Base-by-base conservation (phyloP, 139 green algal species). In the Pleodorina starrii region DNA sequence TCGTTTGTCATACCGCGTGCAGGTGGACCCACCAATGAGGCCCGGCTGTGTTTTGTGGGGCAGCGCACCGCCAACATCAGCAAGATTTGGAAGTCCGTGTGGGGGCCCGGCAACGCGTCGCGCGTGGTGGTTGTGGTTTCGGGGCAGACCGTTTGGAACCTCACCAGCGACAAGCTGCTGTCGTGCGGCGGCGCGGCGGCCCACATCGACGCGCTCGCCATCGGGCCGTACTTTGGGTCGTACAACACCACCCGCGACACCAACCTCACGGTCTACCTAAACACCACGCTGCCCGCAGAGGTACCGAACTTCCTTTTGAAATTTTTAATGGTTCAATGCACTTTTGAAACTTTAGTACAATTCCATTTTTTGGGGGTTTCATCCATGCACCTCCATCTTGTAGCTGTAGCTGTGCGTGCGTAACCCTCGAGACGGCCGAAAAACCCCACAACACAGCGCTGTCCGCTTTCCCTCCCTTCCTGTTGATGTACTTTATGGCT, bases 171-270 rank as follows among this genome's bases (percentile, higher is more conserved):
- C 71, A 91, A 89, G 40, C 50, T 91, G 54, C 81, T 91, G 10
- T 73, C 29, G 5, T 91, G 88, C 87, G 35, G 79, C 14, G 38
- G 29, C 23, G 68, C 79, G 11, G 38, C 23, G 0, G 3, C 0
- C 1, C 10, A 88, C 73, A 91, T 92, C n/a, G 89, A 92, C 54
- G 83, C 75, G 23, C 83, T 92, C 25, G 83, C 89, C 2, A 74
- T 92, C 17, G 89, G 36, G 46, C 74, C 89, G 36, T 92, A 92
- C 60, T 92, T 92, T 84, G 89, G 89, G 0, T 50, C 43, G 5
- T 90, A 76, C 63, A 46, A 87, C 74, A 40, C n/a, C 7, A 72
- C 1, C 1, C 82, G 73, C 12, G 83, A 92, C 75, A 90, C 60
- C 43, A 83, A 84, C 83, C n/a, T 92, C 4, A 71, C 32, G 23